Percentiles rank a stretch among this genome's conserved stretches.
Evolutionary conservation across 306 rosid species (phyloP).

Genomic region (Lupinus albus): DNA sequence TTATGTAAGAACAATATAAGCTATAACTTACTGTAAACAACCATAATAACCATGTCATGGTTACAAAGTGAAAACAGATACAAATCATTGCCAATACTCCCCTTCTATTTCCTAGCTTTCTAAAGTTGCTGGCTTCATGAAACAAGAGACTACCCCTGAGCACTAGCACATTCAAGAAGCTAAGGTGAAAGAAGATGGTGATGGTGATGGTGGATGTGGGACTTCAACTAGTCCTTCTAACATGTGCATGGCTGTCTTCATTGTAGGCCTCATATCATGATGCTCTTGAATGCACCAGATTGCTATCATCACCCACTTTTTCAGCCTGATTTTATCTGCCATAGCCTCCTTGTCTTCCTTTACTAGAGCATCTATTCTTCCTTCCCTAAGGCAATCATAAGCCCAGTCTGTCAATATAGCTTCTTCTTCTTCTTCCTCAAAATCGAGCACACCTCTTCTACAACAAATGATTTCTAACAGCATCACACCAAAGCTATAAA

Average conservation of each 20-base stretch:
- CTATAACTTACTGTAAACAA: too few species aligned
- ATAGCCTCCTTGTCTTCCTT: slow-evolving; percentile 46
- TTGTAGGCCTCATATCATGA: slow-evolving; percentile 46
- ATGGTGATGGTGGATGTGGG: slow-evolving; percentile 43
- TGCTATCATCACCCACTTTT: slow-evolving; percentile 46
- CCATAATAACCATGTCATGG: not conserved
- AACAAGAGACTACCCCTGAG: not conserved
- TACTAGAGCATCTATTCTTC: slow-evolving; percentile 38
- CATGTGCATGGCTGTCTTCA: slow-evolving; percentile 50
- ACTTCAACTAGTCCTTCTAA: slow-evolving; percentile 47
- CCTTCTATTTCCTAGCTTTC: not conserved
- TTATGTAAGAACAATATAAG: too few species aligned
- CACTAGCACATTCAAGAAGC: slow-evolving; percentile 2
- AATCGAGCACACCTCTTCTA: slow-evolving; percentile 46
- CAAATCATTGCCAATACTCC: not conserved
- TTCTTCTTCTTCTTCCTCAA: slow-evolving; percentile 41
- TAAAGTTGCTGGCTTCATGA: not conserved
- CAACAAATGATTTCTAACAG: slow-evolving; percentile 54
- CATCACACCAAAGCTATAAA: slow-evolving; percentile 51
- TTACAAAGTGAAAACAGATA: not conserved
- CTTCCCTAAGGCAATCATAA: slow-evolving; percentile 44
- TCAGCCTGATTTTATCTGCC: slow-evolving; percentile 34
- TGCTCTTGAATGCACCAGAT: slow-evolving; percentile 55
- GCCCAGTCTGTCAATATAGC: slow-evolving; percentile 48
- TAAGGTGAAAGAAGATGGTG: slow-evolving; percentile 28